Evolutionary conservation across 495 filamentous ascomycete species (phyloP), one percentile per base, ranked within the genome.

Genomic region (Daldinia grandis): DNA sequence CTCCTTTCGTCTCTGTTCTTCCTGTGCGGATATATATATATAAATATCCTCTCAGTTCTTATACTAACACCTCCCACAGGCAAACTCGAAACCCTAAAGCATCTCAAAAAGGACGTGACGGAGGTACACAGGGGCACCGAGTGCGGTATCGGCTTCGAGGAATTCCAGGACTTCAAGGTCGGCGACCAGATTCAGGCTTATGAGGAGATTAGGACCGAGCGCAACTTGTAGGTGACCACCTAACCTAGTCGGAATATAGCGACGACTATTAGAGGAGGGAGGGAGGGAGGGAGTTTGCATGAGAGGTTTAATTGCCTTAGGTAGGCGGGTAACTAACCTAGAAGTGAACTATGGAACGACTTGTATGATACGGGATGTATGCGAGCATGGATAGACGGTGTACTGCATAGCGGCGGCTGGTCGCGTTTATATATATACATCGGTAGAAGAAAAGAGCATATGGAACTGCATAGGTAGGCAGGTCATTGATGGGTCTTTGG

Each of bases 41-140:
- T n/a, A n/a, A n/a, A n/a, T n/a, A n/a, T 49, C 10, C 24, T 25
- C 12, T 0, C 8, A 9, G 5, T 9, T 12, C 19, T 47, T 24
- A 64, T 55, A 56, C 71, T 75, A 61, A 75, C 42, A 8, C 35
- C 35, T 54, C 57, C 4, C 15, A 35, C 53, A 97, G 94, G 94
- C 60, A 81, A 84, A 8, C 84, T 98, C 14, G 82, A 87, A 19
- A 92, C 91, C 2, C 87, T 99, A 31, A 98, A 95, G 83, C 91
- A 95, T 71, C 87, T 91, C 76, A 96, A 98, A 85, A 95, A 97
- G 71, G 92, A 97, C 74, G 90, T 94, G 6, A 82, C 82, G 7
- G 92, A 97, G 74, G 94, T 95, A 88, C 90, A 88, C 73, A 98
- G 97, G 83, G 94, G 92, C 42, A 88, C 83, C 44, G 96, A 99